These are phyloP conservation scores for Chondrus crispus DNA, from an alignment of 23 red algal genomes.

Conservation along the genomic window DNA sequence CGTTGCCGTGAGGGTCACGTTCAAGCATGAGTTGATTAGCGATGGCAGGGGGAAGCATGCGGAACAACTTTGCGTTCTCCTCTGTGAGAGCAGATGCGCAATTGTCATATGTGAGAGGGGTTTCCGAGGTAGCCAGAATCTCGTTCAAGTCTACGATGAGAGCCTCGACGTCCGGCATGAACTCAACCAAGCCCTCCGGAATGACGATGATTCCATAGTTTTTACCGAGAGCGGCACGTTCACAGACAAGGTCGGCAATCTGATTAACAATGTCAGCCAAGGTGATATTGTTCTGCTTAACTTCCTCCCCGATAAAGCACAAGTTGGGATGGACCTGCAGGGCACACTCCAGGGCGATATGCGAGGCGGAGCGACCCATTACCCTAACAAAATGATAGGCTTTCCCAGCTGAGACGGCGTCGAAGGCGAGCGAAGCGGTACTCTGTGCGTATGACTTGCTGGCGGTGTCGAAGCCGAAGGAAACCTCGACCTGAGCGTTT, in stretches of 20 bases:
- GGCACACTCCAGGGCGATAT: slow-evolving; percentile 95
- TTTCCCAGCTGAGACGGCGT: slow-evolving; percentile 93
- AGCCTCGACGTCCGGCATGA: slow-evolving; percentile 94
- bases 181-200: slow-evolving; percentile 96
- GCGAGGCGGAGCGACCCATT: slow-evolving; percentile 94
- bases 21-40: slow-evolving; percentile 91
- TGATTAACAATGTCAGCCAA: slow-evolving; percentile 59
- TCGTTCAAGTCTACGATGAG: slow-evolving; percentile 90
- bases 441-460: slow-evolving; percentile 82
- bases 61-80: slow-evolving; percentile 58
- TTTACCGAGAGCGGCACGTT: slow-evolving; percentile 70
- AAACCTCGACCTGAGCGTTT: slow-evolving; percentile 80
- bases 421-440: slow-evolving; percentile 84
- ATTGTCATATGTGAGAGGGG: slow-evolving; percentile 9
- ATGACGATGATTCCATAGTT: slow-evolving; percentile 95
- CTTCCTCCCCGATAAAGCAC: slow-evolving; percentile 93
- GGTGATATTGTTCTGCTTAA: slow-evolving; percentile 76
- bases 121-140: slow-evolving; percentile 52
- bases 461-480: slow-evolving; percentile 96
- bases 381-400: slow-evolving; percentile 90
- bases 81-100: slow-evolving; percentile 34
- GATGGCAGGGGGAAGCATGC: slow-evolving; percentile 59
- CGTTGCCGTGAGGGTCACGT: slow-evolving; percentile 97
- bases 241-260: slow-evolving; percentile 67
- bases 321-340: slow-evolving; percentile 97